Evolutionary conservation across 352 stramenopile genomes (phyloP).

Genomic region (Phytopythium chamaehyphon): DNA sequence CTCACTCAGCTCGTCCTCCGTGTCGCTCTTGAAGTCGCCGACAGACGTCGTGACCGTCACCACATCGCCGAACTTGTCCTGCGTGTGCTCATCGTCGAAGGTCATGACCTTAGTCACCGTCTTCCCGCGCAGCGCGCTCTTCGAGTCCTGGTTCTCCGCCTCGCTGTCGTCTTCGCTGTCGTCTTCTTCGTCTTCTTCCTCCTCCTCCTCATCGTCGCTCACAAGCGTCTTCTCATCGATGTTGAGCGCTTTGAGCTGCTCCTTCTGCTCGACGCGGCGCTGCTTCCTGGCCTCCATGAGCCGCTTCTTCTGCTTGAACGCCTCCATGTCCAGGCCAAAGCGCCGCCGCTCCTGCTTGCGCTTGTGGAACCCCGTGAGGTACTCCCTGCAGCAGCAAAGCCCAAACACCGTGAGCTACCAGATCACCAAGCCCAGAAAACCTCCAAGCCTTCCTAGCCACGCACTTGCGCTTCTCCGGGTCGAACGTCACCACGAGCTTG

Average conservation of each 20-base stretch:
- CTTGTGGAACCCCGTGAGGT: slow-evolving; percentile 84
- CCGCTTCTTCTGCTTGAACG: slow-evolving; percentile 85
- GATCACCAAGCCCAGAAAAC: too few relatives aligned
- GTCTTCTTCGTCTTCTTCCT: slow-evolving; percentile 15
- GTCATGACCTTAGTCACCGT: slow-evolving; percentile 63
- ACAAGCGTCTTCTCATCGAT: slow-evolving; percentile 40
- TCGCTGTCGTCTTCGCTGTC: slow-evolving; percentile 28
- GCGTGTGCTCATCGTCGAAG: slow-evolving; percentile 80
- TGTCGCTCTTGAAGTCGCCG: slow-evolving; percentile 74
- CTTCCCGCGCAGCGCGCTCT: slow-evolving; percentile 19
- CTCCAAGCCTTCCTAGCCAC: too few relatives aligned
- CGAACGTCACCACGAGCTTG: slow-evolving; percentile 85
- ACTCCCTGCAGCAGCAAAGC: slow-evolving; percentile 41
- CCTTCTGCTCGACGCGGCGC: slow-evolving; percentile 76
- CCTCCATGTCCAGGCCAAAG: slow-evolving; percentile 87
- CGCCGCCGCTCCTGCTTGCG: slow-evolving; percentile 83
- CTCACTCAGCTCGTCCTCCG: slow-evolving; percentile 54
- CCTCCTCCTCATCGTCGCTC: slow-evolving; percentile 18
- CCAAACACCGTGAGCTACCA: too few relatives aligned
- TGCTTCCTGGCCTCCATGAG: slow-evolving; percentile 80
- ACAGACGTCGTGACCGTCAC: slow-evolving; percentile 85
- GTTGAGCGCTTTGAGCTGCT: slow-evolving; percentile 56
- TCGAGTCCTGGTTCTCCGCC: slow-evolving; percentile 25
- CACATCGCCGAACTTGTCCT: slow-evolving; percentile 83
- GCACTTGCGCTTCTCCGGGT: slow-evolving; percentile 83